Evolutionary conservation across 83 land plant species (phyloP).

Genomic region (Picea abies): DNA sequence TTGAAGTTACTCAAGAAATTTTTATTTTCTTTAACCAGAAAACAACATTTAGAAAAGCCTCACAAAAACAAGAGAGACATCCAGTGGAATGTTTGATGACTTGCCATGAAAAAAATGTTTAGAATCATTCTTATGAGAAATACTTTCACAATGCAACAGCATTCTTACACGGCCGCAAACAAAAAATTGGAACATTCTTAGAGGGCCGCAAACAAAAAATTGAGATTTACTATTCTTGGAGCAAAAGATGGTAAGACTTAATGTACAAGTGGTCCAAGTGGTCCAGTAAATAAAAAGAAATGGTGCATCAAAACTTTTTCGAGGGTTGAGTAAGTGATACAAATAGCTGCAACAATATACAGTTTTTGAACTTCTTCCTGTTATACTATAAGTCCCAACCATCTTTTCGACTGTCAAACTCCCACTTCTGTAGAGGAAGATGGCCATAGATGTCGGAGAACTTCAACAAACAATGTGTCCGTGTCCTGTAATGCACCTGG

Average conservation of each 20-base stretch:
- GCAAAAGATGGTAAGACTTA: background rate
- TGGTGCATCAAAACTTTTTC: background rate
- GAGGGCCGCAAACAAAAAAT: background rate
- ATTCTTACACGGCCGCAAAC: background rate
- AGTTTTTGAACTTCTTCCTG: background rate
- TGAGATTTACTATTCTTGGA: background rate
- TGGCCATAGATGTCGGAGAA: conserved; percentile 71
- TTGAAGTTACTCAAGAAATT: background rate
- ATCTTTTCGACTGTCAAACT: conserved; percentile 63
- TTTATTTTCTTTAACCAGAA: background rate
- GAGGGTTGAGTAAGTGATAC: background rate
- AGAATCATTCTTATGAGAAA: conserved; percentile 8
- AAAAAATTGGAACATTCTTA: background rate
- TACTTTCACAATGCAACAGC: background rate
- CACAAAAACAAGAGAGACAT: background rate
- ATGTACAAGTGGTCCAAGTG: conserved; percentile 12
- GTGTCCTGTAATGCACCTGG: conserved; percentile 55
- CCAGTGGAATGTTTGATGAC: conserved; percentile 4
- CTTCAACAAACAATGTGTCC: conserved; percentile 67
- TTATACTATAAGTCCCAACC: conserved; percentile 74
- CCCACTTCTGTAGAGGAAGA: conserved; percentile 57
- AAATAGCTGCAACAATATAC: conserved; percentile 11
- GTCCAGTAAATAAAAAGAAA: background rate
- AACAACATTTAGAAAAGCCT: background rate
- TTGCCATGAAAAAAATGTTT: background rate